Conservation (phyloP, 805 yeast species). For the Candida mattraensis region DNA sequence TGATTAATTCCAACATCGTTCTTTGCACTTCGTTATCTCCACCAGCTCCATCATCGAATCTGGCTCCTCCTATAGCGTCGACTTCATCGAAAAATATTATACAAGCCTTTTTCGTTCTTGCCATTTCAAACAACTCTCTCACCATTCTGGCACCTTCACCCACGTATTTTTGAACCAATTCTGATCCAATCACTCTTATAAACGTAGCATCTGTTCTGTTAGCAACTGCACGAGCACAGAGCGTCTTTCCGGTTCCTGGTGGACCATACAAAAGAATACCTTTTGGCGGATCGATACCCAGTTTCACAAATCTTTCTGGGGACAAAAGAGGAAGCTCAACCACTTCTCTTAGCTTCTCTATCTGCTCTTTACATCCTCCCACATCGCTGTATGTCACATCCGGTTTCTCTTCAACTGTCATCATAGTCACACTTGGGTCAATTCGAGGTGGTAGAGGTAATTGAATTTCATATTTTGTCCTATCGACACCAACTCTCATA, state of each 20-base stretch:
- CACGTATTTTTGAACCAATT: slow-evolving; percentile 95
- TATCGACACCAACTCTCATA: slow-evolving; percentile 98
- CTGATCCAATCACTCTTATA: slow-evolving; percentile 97
- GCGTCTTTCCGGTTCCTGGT: slow-evolving; percentile 98
- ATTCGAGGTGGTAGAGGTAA: slow-evolving; percentile 96
- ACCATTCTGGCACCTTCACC: slow-evolving; percentile 99
- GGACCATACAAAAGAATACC: slow-evolving; percentile 97
- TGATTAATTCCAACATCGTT: slow-evolving; percentile 96
- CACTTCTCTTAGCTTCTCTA: slow-evolving; percentile 93
- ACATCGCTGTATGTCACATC: slow-evolving; percentile 98
- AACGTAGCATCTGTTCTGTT: slow-evolving; percentile 99
- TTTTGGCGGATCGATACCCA: slow-evolving; percentile 99
- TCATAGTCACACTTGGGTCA: slow-evolving; percentile 98
- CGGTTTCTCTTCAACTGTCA: slow-evolving; percentile 99
- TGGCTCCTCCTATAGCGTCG: slow-evolving; percentile 99
- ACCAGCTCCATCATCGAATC: slow-evolving; percentile 99
- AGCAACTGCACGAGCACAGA: slow-evolving; percentile 99
- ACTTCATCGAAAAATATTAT: slow-evolving; percentile 97
- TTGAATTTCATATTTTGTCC: slow-evolving; percentile 95
- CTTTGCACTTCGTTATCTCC: slow-evolving; percentile 99
- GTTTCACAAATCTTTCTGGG: slow-evolving; percentile 94
- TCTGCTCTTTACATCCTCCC: slow-evolving; percentile 98
- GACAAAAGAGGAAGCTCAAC: slow-evolving; percentile 91
- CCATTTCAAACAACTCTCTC: slow-evolving; percentile 98
- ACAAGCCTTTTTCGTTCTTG: slow-evolving; percentile 97